Evolutionary conservation across 2,329 filamentous ascomycete genomes (phyloP).

Genomic region (Metarhizium guizhouense): DNA sequence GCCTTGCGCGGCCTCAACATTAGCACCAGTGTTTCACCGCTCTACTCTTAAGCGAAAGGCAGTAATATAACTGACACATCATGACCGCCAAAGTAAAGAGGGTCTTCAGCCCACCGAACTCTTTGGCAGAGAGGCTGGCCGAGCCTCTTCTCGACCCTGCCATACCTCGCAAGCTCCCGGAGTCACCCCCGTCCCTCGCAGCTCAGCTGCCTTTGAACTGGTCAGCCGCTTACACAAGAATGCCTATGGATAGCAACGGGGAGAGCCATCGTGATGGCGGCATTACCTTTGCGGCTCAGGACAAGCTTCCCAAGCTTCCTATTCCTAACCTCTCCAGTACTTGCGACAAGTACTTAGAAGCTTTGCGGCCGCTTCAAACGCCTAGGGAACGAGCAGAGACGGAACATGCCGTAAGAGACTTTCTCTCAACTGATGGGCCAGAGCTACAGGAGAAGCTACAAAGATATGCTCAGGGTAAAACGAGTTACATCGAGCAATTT

Average conservation of each 20-base stretch:
- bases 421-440: conserved; percentile 71
- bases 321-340: conserved; percentile 81
- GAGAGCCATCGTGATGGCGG: conserved; percentile 48
- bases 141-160: conserved; percentile 24
- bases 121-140: conserved; percentile 62
- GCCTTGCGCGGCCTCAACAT: conserved; percentile 79
- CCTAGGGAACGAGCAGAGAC: conserved; percentile 77
- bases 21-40: conserved; percentile 66
- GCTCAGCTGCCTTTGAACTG: conserved; percentile 11
- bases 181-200: conserved; percentile 17
- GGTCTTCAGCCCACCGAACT: conserved; percentile 52
- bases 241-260: conserved; percentile 34
- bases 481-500: conserved; percentile 97
- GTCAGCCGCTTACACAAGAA: conserved; percentile 27
- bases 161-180: conserved; percentile 31
- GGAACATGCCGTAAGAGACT: conserved; percentile 70
- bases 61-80: conserved; percentile 16
- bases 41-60: conserved; percentile 51
- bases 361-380: conserved; percentile 73
- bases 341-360: conserved; percentile 69
- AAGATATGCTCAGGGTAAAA: conserved; percentile 80
- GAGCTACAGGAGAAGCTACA: conserved; percentile 82
- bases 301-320: conserved; percentile 81
- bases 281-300: conserved; percentile 83
- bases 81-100: conserved; percentile 28